These are phyloP conservation scores for Huntiella omanensis DNA, from an alignment of 2,329 filamentous ascomycete species.

Conservation along the genomic window DNA sequence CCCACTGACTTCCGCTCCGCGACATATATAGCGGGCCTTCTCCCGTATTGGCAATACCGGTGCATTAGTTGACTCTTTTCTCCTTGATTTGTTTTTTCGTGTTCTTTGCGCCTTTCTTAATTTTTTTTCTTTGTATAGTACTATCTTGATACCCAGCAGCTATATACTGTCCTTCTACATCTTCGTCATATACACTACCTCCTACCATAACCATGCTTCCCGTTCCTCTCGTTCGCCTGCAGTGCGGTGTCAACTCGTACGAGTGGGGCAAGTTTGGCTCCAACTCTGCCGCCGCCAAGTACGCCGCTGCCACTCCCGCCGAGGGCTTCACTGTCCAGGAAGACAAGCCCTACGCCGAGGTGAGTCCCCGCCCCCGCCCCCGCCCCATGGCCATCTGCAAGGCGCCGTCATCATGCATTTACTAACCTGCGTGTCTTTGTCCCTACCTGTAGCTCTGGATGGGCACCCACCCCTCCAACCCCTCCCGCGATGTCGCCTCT, in stretches of 20 bases:
- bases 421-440: neutral
- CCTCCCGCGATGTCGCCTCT: slow-evolving; percentile 73
- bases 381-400: no score
- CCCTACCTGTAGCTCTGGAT: slow-evolving; percentile 63
- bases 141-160: no score
- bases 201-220: slow-evolving; percentile 29
- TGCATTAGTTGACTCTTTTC: slow-evolving; percentile 1
- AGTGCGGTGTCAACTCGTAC: slow-evolving; percentile 92
- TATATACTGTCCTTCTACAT: neutral
- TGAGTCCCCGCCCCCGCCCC: slow-evolving; percentile 19
- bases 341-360: slow-evolving; percentile 89
- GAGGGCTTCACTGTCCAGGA: slow-evolving; percentile 58
- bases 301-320: slow-evolving; percentile 66
- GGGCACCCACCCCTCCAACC: slow-evolving; percentile 92
- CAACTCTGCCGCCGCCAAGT: slow-evolving; percentile 74
- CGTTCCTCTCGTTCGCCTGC: slow-evolving; percentile 67
- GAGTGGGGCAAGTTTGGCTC: slow-evolving; percentile 94
- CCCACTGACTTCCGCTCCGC: neutral
- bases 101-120: neutral
- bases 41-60: neutral
- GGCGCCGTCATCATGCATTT: no score
- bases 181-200: neutral
- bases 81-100: neutral
- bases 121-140: neutral
- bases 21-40: neutral